Evolutionary conservation across 768 basidiomycete species (phyloP), one percentile per base, ranked within the genome.

Genomic region (Gymnopilus junonius): DNA sequence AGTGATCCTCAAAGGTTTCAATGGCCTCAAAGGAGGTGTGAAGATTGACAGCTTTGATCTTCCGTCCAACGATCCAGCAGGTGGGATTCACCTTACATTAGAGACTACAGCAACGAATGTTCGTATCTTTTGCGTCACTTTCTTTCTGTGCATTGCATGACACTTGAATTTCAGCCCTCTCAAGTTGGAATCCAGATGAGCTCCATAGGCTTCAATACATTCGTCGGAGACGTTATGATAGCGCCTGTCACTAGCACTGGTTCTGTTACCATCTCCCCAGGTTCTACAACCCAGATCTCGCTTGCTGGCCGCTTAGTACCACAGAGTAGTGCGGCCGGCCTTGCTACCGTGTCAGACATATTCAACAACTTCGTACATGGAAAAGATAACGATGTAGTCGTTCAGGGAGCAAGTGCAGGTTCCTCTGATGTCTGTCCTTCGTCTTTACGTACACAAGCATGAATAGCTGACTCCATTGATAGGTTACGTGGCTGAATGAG

Each of bases 331-430:
- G 48, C 76, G 4, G 75, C 79, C 37, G 90, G 86, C 0, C 81
- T 91, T 40, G 80, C 80, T 1, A 78, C 78, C 1, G 85, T 92
- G 7, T 91, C 90, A 0, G 71, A 75, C 11, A 79, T 92, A 32
- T 92, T 92, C 78, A 91, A 90, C 65, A 85, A 83, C 54, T 92
- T 89, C 69, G 80, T 92, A 0, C 87, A 88, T 37, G 90, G 90
- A 1, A 76, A 85, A 69, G 81, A 89, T 69, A 89, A 85, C 64
- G 71, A 82, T 61, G 81, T 91, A 20, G 70, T 76, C 17, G 88
- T 92, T 8, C 79, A 82, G 27, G 90, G 90, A 14, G 79, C 82
- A 32, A 81, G 82, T 59, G 88, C 87, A 4, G 86, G 86, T 14
- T 79, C 87, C 1, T 76, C 77, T 55, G 83, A 83, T 64, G 89